A percentile compares a stretch with the other conserved stretches of the same genome.
Evolutionary conservation across 441 rosid genomes (phyloP).

Genomic region (Pelargonium citronellum): DNA sequence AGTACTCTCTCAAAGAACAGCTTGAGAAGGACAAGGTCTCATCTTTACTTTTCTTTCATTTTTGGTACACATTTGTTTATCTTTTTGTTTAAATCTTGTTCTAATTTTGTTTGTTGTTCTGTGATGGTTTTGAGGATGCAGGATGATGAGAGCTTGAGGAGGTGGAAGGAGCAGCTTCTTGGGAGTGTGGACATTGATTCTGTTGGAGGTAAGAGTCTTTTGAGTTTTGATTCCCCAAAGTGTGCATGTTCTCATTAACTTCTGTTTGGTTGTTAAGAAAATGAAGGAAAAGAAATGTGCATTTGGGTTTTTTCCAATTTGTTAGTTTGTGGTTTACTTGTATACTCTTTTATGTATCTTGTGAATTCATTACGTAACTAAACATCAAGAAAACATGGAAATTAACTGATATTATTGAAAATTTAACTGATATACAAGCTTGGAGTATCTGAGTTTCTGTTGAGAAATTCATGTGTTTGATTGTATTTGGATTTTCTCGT

Average conservation of each 20-base stretch:
- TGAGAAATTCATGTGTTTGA: neutral
- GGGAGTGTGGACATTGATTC: constrained; percentile 40
- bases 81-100: constrained; percentile 9
- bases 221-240: neutral
- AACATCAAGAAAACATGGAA: neutral
- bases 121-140: constrained; percentile 20
- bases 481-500: constrained; percentile 11
- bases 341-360: too few relatives aligned
- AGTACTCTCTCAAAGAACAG: constrained; percentile 45
- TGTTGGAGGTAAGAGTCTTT: constrained; percentile 37
- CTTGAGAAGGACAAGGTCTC: constrained; percentile 47
- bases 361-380: too few relatives aligned
- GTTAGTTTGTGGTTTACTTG: neutral
- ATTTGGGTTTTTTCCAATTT: neutral
- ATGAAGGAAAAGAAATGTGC: neutral
- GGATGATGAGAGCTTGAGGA: constrained; percentile 61
- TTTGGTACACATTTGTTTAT: neutral
- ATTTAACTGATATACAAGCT: too few relatives aligned
- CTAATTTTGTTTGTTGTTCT: constrained; percentile 16
- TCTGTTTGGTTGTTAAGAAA: constrained; percentile 7
- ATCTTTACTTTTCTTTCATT: neutral
- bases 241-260: neutral
- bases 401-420: too few relatives aligned
- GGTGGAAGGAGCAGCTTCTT: constrained; percentile 58
- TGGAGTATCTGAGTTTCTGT: too few relatives aligned